Evolutionary conservation across 768 basidiomycete species (phyloP), one percentile per base, ranked within the genome.

Genomic region (Tubosaeta sp.): DNA sequence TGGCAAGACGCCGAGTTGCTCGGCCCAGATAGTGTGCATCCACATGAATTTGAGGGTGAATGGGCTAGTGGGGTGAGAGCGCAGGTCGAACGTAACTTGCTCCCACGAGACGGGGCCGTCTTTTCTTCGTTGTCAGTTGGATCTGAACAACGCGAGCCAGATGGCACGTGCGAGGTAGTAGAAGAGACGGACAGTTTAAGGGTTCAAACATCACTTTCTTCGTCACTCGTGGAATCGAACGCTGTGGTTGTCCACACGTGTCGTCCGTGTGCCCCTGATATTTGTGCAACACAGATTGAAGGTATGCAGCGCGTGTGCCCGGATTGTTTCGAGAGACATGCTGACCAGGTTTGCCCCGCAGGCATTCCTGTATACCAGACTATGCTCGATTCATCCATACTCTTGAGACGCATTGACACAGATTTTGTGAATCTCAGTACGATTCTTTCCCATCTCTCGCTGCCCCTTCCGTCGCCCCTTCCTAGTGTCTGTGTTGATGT

Each of bases 321-420:
- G 13, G 5, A 34, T 31, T 9, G 16, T 44, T 18, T 21, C 16
- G 19, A 42, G 31, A 21, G 46, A 27, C 48, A 30, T 41, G 39
- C 47, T 64, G 46, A 64, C 25, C 29, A 27, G 13, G 29, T 21
- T 49, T n/a, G 39, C 9, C 44, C 52, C 16, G 6, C 60, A 89
- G 87, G 82, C 57, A 83, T 89, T 49, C 79, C 84, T 34, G 86
- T 89, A 44, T 89, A 87, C 67, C 84, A 85, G 62, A 85, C 82
- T 67, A 73, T 70, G 46, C 74, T 88, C 10, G 81, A 79, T 35
- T 66, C 75, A 8, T 72, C 73, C 45, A 70, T 76, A 29, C 72
- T 89, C 42, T 68, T 88, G 55, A 81, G 87, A 58, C 82, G 87
- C 56, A 81, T 88, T 48, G 87, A 89, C 69, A 86, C 86, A 30